Evolutionary conservation across 345 rosid genomes (phyloP), one percentile per base, ranked within the genome.

Genomic region (Acer yangbiense): DNA sequence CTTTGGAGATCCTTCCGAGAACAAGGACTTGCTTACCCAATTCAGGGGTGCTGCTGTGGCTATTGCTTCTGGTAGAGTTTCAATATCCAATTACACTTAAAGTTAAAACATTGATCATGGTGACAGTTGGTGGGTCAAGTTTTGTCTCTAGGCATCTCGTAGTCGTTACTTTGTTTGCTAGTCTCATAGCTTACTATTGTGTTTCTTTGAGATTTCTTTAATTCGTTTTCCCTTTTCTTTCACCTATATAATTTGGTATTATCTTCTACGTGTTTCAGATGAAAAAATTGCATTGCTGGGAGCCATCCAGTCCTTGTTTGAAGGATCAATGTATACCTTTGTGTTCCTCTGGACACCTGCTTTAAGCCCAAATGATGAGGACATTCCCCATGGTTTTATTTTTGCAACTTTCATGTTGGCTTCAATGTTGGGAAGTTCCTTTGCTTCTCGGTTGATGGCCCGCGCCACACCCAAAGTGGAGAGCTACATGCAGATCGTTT

Each of bases 291-390:
- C 98, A 10, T 81, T 95, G 84, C 83, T 95, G 81, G 99, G 99
- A 16, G 99, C 99, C 64, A 95, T 95, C 70, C 99, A 95, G 80
- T 95, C 99, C 54, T 85, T 95, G 66, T 95, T 95, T 85, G 99
- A 95, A 86, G 98, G 98, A 69, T 95, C 99, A 4, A 95, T 95
- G 99, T 95, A 95, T 83, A 95, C 99, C 77, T 95, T 95, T 71
- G 99, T 95, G 64, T 95, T 95, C 89, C 96, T 95, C 21, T 95
- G 99, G 99, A 93, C 99, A 68, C 98, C 98, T 74, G 96, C 98
- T 68, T 83, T 95, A 72, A 92, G 97, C 86, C 97, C 99, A 64
- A 90, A 87, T 74, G 92, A 88, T 0, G 97, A 95, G 85, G 96
- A 95, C 0, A 93, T 95, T 71, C 99, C 99, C 78, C 98, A 95